Conservation (phyloP, 2,329 filamentous ascomycete genomes). For the Endocalyx cinctus region DNA sequence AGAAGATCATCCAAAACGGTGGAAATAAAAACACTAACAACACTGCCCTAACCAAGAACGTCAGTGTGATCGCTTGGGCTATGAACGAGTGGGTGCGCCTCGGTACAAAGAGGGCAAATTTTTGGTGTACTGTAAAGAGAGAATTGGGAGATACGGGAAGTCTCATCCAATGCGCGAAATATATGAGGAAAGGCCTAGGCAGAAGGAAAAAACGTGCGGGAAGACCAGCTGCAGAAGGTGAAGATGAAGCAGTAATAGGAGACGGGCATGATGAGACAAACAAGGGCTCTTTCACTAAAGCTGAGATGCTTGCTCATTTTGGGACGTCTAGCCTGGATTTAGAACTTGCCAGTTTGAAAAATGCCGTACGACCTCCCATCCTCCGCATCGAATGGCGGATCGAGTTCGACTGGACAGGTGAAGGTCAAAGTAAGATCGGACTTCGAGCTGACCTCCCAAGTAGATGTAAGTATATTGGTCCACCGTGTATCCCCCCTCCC, state of each 20-base stretch:
- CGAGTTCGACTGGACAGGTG: constrained; percentile 68
- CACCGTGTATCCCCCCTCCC: not conserved
- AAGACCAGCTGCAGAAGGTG: constrained; percentile 12
- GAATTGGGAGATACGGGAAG: constrained; percentile 37
- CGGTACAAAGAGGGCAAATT: constrained; percentile 54
- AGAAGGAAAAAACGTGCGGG: constrained; percentile 16
- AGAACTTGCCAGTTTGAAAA: constrained; percentile 31
- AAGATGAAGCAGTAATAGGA: constrained; percentile 12
- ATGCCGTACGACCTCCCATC: constrained; percentile 31
- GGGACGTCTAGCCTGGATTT: constrained; percentile 47
- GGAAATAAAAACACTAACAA: constrained; percentile 33
- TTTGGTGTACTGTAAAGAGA: constrained; percentile 53
- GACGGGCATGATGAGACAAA: constrained; percentile 7
- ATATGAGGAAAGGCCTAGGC: constrained; percentile 24
- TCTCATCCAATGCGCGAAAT: constrained; percentile 24
- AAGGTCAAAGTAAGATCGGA: constrained; percentile 56
- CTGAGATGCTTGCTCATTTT: constrained; percentile 49
- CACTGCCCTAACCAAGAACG: constrained; percentile 49
- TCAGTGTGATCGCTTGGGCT: constrained; percentile 60
- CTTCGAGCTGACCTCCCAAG: constrained; percentile 53
- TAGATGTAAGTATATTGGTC: constrained; percentile 49
- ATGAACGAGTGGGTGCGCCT: constrained; percentile 65
- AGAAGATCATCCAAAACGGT: constrained; percentile 33
- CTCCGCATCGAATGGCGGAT: constrained; percentile 60
- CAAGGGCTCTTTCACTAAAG: constrained; percentile 23